Evolutionary conservation across 352 stramenopile species (phyloP), one percentile per base, ranked within the genome.

Genomic region (Pythium rhizo-oryzae): DNA sequence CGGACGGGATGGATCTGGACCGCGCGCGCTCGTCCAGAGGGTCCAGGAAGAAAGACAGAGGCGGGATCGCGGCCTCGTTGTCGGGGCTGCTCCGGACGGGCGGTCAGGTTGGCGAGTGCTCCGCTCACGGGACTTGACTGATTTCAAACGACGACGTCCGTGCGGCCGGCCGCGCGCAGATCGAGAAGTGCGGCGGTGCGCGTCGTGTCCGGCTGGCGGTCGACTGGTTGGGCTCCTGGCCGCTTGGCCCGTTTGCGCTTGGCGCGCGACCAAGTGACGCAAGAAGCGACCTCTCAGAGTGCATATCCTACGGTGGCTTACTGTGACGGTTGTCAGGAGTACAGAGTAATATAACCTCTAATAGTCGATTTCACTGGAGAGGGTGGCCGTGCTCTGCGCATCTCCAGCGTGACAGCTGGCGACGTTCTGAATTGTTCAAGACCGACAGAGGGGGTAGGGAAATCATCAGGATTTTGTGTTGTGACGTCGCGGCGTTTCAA

Each of bases 361-460:
- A 43, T 5, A 52, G 12, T 13, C 28, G 19, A 54, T 62, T 33
- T 12, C n/a, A 8, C 18, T 24, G 24, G 28, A 25, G 35, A 19
- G 18, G 9, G 4, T 51, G 37, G 18, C 24, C 39, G 12, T 21
- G 24, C 55, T 61, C 53, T 62, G 56, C 24, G 30, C 56, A 54
- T 44, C 24, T 59, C 35, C 25, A 23, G 46, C n/a, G 4, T 51
- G 37, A 57, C 60, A 67, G 49, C 60, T 60, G 50, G 49, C 21
- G 15, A n/a, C n/a, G 37, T 58, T 59, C 59, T 66, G 59, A 66
- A 66, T 66, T 56, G 59, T 52, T 58, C 15, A 24, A 50, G 18
- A 23, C 37, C 21, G 18, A 39, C 2, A 13, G n/a, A 53, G 15
- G 41, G 56, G 56, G 4, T 62, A 62, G 56, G 56, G 56, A 62